These are phyloP conservation scores for Pseudocercospora crystallina DNA, from an alignment of 2,329 filamentous ascomycete genomes.

Conservation along the genomic window DNA sequence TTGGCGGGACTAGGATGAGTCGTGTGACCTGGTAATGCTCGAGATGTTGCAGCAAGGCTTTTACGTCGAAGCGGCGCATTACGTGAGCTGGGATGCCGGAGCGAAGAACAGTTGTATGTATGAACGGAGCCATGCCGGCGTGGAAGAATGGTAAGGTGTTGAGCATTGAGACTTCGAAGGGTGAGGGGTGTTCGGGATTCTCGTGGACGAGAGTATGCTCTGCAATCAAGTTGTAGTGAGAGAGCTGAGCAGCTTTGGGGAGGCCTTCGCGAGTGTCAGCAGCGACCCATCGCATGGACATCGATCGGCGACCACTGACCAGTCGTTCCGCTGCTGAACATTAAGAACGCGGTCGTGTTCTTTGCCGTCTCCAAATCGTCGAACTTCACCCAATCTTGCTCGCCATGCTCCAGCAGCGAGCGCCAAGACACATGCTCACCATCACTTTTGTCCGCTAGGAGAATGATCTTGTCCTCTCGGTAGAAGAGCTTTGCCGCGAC, in stretches of 20 bases:
- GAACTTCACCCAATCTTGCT: conserved; percentile 50
- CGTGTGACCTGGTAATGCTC: not conserved
- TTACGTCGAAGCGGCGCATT: conserved; percentile 10
- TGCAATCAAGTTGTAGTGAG: conserved; percentile 58
- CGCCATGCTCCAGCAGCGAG: conserved; percentile 41
- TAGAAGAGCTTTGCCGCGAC: conserved; percentile 33
- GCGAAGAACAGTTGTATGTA: not conserved
- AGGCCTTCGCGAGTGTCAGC: conserved; percentile 29
- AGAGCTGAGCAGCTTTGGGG: conserved; percentile 58
- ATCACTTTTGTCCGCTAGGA: conserved; percentile 37
- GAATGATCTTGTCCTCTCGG: conserved; percentile 40
- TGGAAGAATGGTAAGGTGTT: not conserved
- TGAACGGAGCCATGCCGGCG: not conserved
- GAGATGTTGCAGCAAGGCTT: not conserved
- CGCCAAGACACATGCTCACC: conserved; percentile 16
- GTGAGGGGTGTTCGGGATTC: not conserved
- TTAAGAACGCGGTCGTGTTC: conserved; percentile 48
- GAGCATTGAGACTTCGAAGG: not conserved
- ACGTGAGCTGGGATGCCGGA: conserved; percentile 1
- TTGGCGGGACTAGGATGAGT: not conserved
- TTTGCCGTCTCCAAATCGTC: conserved; percentile 40
- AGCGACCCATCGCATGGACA: too few relatives aligned
- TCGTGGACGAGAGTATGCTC: conserved; percentile 41
- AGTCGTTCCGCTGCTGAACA: conserved; percentile 59
- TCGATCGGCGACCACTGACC: not conserved